Base-by-base conservation (phyloP, 192 early-diverging fungal genomes). In the Dispira simplex region DNA sequence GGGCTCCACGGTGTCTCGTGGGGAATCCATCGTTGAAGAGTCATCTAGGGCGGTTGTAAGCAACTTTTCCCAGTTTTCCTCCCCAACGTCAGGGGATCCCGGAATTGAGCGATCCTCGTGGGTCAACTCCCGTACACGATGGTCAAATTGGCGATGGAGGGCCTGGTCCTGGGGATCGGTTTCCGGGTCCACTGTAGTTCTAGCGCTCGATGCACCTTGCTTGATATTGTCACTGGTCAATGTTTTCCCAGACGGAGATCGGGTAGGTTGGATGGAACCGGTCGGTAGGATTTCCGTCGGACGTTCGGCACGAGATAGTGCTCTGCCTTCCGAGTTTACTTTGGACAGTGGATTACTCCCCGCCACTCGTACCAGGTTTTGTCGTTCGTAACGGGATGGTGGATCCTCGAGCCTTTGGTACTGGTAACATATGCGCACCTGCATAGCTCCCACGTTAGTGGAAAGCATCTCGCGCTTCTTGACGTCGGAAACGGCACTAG, bases 401-500 rank as follows among this genome's bases (percentile, higher is more conserved):
- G 71, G 70, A 47, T 78, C 77, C 27, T 78, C 77, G 14, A 71
- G 65, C 51, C 72, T 69, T 39, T 86, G 83, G 52, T 77, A 87
- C 10, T 77, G 74, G 65, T 87, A 89, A 53, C 80, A 76, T 44
- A 89, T 72, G n/a, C 79, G 79, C 47, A 81, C 71, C 39, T 85
- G 82, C 25, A 88, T 64, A 4, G 85, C 86, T 10, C 86, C 86
- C 27, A 86, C 71, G 64, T 88, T 86, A 58, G 73, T 79, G 0
- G 81, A 84, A 9, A 84, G 65, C 0, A 79, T 67, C 46, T 79
- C 71, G 20, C 69, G 66, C 64, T 74, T 79, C 55, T 65, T 72
- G 32, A 82, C 73, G 26, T 81, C 77, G 11, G 83, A 80, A 52
- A 80, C 80, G 9, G 82, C 83, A 39, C 82, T 79, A 9, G 72